Conservation (phyloP, 108 stramenopile genomes). For the Conticribra guillardii region DNA sequence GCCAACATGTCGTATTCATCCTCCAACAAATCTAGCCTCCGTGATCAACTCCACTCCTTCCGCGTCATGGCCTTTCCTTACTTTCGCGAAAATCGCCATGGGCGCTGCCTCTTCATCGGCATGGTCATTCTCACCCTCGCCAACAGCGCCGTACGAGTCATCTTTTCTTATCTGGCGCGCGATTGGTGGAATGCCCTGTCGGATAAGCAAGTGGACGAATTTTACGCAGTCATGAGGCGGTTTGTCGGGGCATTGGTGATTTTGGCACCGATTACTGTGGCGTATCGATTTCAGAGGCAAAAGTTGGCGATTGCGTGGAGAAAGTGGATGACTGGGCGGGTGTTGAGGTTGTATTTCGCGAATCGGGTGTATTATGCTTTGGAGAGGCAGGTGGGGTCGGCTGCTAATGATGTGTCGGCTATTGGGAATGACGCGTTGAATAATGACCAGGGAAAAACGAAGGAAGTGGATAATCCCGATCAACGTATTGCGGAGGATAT, state of each 20-base stretch:
- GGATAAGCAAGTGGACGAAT: conserved; percentile 66
- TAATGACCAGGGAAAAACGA: conserved; percentile 16
- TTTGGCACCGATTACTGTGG: conserved; percentile 79
- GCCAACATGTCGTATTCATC: neutral
- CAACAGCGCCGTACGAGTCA: conserved; percentile 74
- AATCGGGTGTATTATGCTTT: conserved; percentile 67
- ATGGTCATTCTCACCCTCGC: conserved; percentile 69
- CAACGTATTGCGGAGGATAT: conserved; percentile 83
- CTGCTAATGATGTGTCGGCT: neutral
- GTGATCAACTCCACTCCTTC: conserved; percentile 45
- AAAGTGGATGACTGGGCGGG: conserved; percentile 83
- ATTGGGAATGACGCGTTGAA: neutral
- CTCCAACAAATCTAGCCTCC: conserved; percentile 6
- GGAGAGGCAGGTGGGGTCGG: conserved; percentile 33
- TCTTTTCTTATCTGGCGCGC: conserved; percentile 76
- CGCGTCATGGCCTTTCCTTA: conserved; percentile 55
- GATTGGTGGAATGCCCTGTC: conserved; percentile 82
- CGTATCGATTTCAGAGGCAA: conserved; percentile 66
- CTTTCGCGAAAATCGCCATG: conserved; percentile 46
- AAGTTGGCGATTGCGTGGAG: conserved; percentile 69
- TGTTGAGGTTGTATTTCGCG: conserved; percentile 56
- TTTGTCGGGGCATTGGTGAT: conserved; percentile 58
- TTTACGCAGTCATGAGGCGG: conserved; percentile 54
- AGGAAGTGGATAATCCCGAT: conserved; percentile 76
- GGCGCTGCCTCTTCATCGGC: conserved; percentile 42